Conservation (phyloP, 2,329 filamentous ascomycete species). For the Sporothrix luriei region DNA sequence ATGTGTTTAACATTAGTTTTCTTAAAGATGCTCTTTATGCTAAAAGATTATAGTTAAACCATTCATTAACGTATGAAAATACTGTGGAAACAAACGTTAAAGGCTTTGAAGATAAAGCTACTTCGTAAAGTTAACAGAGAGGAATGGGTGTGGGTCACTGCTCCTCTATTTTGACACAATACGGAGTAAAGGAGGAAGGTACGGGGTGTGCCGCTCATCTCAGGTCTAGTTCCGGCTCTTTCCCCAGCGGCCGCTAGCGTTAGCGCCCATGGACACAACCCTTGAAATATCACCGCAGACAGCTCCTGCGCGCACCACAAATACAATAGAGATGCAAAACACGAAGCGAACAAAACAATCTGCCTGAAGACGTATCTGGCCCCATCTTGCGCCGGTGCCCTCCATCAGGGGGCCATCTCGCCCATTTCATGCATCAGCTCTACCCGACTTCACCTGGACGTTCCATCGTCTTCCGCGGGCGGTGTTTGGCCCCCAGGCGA, state of each 20-base stretch:
- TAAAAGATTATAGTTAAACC: too few relatives aligned
- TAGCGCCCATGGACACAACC: slow-evolving; percentile 24
- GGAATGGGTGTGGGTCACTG: too few relatives aligned
- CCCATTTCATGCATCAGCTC: neutral
- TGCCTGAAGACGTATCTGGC: neutral
- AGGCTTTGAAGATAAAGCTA: too few relatives aligned
- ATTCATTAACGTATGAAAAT: too few relatives aligned
- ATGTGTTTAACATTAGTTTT: too few relatives aligned
- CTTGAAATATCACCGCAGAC: neutral
- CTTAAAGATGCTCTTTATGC: too few relatives aligned
- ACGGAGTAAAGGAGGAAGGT: neutral
- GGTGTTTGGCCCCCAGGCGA: slow-evolving; percentile 8
- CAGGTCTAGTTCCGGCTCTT: slow-evolving; percentile 14
- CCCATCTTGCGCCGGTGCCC: neutral
- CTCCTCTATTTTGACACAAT: too few relatives aligned
- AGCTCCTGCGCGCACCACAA: neutral
- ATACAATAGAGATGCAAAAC: too few relatives aligned
- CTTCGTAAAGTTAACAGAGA: too few relatives aligned
- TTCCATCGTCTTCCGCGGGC: neutral
- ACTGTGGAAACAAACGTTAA: too few relatives aligned
- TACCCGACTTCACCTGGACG: neutral
- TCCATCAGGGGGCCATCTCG: neutral
- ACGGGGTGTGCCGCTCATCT: neutral
- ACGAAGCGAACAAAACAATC: neutral
- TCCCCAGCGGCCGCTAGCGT: slow-evolving; percentile 21